Evolutionary conservation across 1,284 basidiomycete species (phyloP), one percentile per base, ranked within the genome.

Genomic region (Coniophora puteana): DNA sequence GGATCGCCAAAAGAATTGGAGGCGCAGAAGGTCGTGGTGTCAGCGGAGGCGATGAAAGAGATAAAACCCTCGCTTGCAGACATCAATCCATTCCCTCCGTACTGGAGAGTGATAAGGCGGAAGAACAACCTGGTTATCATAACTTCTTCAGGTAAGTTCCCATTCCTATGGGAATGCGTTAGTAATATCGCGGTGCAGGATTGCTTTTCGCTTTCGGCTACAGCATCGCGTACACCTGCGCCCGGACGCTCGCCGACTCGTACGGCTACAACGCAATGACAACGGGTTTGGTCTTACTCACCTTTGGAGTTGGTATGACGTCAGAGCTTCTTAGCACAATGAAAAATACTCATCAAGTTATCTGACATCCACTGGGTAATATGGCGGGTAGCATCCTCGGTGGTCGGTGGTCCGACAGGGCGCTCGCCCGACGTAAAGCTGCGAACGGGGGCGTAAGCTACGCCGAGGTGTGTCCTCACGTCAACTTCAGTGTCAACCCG

Each of bases 201-300:
- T 55, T 83, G 14, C 57, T 85, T 12, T 92, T 85, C 52, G 80
- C 80, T 0, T 83, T 83, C 42, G 76, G 71, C 40, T 92, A 83
- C 57, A 74, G 78, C 22, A 73, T 85, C 32, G 49, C 69, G 2
- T 93, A 89, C 55, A 90, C 87, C 0, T 80, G 80, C 8, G 75
- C 88, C 13, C 69, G 87, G 36, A 89, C 85, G 1, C 69, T 90
- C 3, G 74, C 63, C 1, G 67, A 71, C 8, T 64, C 74, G 20
- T 93, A 93, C 53, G 59, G 72, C 29, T 93, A 84, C 58, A 67
- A 80, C 44, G 72, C 90, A 0, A 66, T 93, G 16, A 69, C 77
- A 41, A 83, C 86, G 38, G 91, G 91, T n/a, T 63, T 92, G 14
- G 80, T 91, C 4, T 68, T 92, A 2, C 73, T 94, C 16, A 62